Evolutionary conservation across 345 rosid species (phyloP).

Genomic region (Eucalyptus sp.): DNA sequence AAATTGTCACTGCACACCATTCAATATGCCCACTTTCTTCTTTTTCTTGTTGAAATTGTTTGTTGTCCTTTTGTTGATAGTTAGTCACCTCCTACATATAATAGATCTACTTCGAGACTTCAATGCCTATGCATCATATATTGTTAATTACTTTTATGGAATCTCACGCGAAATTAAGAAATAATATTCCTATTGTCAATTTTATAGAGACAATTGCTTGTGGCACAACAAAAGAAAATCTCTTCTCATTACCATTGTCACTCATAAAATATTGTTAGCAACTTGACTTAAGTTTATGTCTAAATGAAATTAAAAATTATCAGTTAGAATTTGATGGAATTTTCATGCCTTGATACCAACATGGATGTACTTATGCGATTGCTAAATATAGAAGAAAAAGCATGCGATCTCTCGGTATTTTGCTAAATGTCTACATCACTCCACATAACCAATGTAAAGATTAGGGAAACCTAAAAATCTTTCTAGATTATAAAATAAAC

Average conservation of each 20-base stretch:
- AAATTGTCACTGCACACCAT: background rate
- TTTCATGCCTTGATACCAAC: background rate
- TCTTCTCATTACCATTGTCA: background rate
- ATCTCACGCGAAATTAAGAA: background rate
- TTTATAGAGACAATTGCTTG: background rate
- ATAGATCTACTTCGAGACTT: background rate
- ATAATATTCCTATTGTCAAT: background rate
- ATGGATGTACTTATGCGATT: background rate
- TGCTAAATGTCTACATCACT: background rate
- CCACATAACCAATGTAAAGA: background rate
- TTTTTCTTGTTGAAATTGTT: background rate
- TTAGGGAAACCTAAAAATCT: background rate
- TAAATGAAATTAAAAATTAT: background rate
- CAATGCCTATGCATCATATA: background rate
- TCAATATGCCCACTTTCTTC: background rate
- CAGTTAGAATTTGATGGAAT: background rate
- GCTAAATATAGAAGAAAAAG: background rate
- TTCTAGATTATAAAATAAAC: background rate
- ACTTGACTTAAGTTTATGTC: background rate
- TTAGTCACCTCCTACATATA: background rate
- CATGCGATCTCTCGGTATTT: background rate
- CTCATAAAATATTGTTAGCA: background rate
- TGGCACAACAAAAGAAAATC: background rate
- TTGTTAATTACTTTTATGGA: background rate
- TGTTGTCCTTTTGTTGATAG: background rate